Conservation (phyloP, 257 asterid species). For the Scutellaria galericulata region DNA sequence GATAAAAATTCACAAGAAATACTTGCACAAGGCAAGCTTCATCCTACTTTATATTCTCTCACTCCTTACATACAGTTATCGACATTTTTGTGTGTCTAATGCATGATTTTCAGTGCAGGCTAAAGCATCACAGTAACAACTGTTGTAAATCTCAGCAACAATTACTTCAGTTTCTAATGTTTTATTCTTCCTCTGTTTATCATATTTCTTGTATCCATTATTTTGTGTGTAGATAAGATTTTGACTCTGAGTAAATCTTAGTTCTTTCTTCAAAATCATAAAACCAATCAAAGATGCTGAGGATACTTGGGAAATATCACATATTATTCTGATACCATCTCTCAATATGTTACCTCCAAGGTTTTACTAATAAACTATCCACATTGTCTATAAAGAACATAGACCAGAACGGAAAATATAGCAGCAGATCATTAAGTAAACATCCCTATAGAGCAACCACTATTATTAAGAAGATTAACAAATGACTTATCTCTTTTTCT, state of each 20-base stretch:
- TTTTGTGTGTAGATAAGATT: slow-evolving; percentile 28
- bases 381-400: too few species aligned
- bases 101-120: slow-evolving; percentile 57
- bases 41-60: not conserved
- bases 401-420: too few species aligned
- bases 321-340: too few species aligned
- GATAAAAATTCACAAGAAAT: slow-evolving; percentile 79
- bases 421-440: too few species aligned
- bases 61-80: not conserved
- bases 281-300: too few species aligned
- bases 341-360: too few species aligned
- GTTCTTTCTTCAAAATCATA: too few species aligned
- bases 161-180: not conserved
- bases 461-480: too few species aligned
- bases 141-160: not conserved
- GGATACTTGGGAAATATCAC: too few species aligned
- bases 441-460: too few species aligned
- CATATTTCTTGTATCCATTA: slow-evolving; percentile 15
- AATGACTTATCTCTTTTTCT: too few species aligned
- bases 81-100: slow-evolving; percentile 14
- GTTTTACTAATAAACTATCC: too few species aligned
- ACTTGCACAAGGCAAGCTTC: slow-evolving; percentile 76
- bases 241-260: slow-evolving; percentile 19
- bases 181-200: not conserved
- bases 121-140: slow-evolving; percentile 44